A percentile compares a stretch with the other conserved stretches of the same genome.
Evolutionary conservation across 2,329 filamentous ascomycete species (phyloP).

Genomic region (Fusarium sp.): DNA sequence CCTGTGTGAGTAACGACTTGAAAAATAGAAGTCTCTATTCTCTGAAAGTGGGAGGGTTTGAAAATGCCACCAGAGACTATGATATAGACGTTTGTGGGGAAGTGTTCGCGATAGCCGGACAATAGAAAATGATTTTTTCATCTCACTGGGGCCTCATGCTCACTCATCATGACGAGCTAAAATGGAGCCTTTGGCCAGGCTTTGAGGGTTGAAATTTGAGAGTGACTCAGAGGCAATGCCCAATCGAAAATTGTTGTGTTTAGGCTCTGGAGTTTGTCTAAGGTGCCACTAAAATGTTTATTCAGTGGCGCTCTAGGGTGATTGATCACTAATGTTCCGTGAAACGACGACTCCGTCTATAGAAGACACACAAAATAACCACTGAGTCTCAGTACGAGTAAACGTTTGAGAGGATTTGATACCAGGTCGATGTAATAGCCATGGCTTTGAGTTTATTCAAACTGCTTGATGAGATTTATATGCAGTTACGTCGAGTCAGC

Average conservation of each 20-base stretch:
- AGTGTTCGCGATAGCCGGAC: slow-evolving; percentile 41
- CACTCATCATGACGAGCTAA: slow-evolving; percentile 47
- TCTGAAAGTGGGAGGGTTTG: background rate
- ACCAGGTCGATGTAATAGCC: too few species aligned
- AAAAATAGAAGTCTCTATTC: slow-evolving; percentile 7
- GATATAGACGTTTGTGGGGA: slow-evolving; percentile 26
- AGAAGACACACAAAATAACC: too few species aligned
- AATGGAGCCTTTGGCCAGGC: slow-evolving; percentile 38
- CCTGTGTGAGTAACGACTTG: slow-evolving; percentile 8
- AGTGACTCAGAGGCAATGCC: slow-evolving; percentile 42
- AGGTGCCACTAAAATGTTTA: slow-evolving; percentile 30
- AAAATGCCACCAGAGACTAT: slow-evolving; percentile 14
- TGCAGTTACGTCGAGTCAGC: background rate
- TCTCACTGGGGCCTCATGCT: slow-evolving; percentile 45
- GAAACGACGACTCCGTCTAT: too few species aligned
- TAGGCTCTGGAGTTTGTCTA: slow-evolving; percentile 26
- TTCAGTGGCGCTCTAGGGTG: slow-evolving; percentile 25
- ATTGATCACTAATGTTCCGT: background rate
- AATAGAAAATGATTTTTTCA: slow-evolving; percentile 45
- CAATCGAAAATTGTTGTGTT: slow-evolving; percentile 27
- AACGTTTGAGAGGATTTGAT: too few species aligned
- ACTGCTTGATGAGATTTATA: background rate
- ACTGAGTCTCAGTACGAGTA: too few species aligned
- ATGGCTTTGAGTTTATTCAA: background rate
- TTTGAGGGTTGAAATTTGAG: slow-evolving; percentile 42